phyloP scores from a whole-genome alignment of 441 rosid genomes.

The Pelargonium citronellum region DNA sequence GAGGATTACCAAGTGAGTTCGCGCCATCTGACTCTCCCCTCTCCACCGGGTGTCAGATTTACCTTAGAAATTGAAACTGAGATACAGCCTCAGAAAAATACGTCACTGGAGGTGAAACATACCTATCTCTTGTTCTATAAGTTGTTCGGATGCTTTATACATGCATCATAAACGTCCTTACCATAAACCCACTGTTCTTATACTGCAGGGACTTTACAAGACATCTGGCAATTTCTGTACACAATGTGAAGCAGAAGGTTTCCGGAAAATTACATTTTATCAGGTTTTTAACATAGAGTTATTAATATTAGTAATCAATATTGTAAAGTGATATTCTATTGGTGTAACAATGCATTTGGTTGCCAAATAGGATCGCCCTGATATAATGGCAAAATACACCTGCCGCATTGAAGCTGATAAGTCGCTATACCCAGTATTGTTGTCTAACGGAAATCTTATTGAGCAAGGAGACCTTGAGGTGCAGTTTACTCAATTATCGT shows the following conservation, averaged over 20 bases:
- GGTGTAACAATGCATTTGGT: slow-evolving; percentile 20
- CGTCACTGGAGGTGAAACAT: slow-evolving; percentile 70
- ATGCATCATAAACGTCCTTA: not conserved
- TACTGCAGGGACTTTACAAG: slow-evolving; percentile 77
- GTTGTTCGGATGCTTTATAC: not conserved
- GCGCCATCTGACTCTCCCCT: slow-evolving; percentile 59
- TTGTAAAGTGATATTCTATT: slow-evolving; percentile 2
- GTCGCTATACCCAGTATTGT: slow-evolving; percentile 70
- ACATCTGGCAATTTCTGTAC: slow-evolving; percentile 92
- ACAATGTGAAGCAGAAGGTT: slow-evolving; percentile 97
- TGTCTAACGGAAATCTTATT: slow-evolving; percentile 87
- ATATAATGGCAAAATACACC: slow-evolving; percentile 93
- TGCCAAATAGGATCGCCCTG: slow-evolving; percentile 76
- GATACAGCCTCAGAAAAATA: slow-evolving; percentile 83
- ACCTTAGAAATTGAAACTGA: slow-evolving; percentile 72
- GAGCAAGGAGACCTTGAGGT: slow-evolving; percentile 82
- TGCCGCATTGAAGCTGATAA: slow-evolving; percentile 91
- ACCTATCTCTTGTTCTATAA: slow-evolving; percentile 1
- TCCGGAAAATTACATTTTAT: slow-evolving; percentile 81
- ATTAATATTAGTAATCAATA: slow-evolving; percentile 10
- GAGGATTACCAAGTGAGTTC: slow-evolving; percentile 55
- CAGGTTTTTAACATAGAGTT: slow-evolving; percentile 42
- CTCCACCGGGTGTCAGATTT: slow-evolving; percentile 58
- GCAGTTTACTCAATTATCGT: slow-evolving; percentile 18
- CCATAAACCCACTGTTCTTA: slow-evolving; percentile 10